Conservation (phyloP, 306 rosid genomes). For the Luffa aegyptiaca region DNA sequence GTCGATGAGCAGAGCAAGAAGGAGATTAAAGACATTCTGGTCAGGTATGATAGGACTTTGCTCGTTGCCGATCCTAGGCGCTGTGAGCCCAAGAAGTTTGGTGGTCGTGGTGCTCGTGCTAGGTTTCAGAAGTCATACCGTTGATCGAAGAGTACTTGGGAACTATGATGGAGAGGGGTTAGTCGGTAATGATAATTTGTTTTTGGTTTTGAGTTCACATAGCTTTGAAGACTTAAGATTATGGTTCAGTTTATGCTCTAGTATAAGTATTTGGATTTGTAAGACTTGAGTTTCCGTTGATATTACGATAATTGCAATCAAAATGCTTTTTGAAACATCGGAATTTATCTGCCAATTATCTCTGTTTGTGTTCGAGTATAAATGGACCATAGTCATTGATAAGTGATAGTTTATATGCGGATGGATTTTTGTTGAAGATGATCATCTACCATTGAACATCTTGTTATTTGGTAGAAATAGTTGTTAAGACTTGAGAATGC, state of each 20-base stretch:
- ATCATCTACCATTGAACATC: background rate
- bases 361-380: background rate
- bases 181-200: background rate
- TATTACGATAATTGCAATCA: background rate
- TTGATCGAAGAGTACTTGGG: constrained; percentile 13
- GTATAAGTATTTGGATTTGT: background rate
- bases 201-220: background rate
- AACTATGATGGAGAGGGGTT: background rate
- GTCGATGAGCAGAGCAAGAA: constrained; percentile 19
- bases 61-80: constrained; percentile 60
- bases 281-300: background rate
- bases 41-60: constrained; percentile 44
- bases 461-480: background rate
- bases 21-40: constrained; percentile 44
- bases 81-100: constrained; percentile 70
- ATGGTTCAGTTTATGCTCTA: constrained; percentile 14
- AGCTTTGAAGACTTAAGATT: constrained; percentile 19
- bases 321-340: background rate
- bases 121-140: constrained; percentile 68
- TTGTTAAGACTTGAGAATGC: background rate
- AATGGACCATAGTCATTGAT: background rate
- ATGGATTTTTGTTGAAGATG: background rate
- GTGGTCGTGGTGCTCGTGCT: constrained; percentile 61
- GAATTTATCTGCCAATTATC: background rate
- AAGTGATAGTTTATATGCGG: background rate